phyloP scores from a whole-genome alignment of 768 basidiomycete genomes.

The Lentinula raphanica region DNA sequence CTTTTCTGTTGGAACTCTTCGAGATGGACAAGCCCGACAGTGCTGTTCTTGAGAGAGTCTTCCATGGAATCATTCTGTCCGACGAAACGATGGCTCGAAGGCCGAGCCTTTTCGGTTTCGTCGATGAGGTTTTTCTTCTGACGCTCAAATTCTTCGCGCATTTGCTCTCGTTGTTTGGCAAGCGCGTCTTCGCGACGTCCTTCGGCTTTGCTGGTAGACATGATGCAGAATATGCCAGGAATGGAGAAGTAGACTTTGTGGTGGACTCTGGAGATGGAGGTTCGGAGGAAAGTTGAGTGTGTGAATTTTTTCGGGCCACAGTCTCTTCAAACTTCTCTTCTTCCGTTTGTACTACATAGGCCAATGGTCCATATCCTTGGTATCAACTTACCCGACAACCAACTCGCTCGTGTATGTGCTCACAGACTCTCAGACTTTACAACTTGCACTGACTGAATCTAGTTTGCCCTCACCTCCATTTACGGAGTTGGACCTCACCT shows the following conservation, averaged over 20 bases:
- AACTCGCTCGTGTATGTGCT: constrained; percentile 71
- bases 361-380: constrained; percentile 88
- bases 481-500: constrained; percentile 81
- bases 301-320: constrained; percentile 4
- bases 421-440: not conserved
- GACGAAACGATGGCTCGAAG: constrained; percentile 84
- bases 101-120: constrained; percentile 91
- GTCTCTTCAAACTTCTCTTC: not conserved
- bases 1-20: constrained; percentile 90
- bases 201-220: constrained; percentile 76
- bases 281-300: constrained; percentile 10
- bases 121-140: constrained; percentile 76
- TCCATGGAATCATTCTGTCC: constrained; percentile 94
- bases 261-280: no score
- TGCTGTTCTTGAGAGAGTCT: constrained; percentile 84
- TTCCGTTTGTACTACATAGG: no score
- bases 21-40: constrained; percentile 85
- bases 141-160: constrained; percentile 76
- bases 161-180: constrained; percentile 73
- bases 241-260: not conserved
- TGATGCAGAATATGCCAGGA: not conserved
- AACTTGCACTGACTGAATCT: not conserved
- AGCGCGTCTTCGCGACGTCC: constrained; percentile 85
- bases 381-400: constrained; percentile 71
- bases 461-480: constrained; percentile 90